These are phyloP conservation scores for Pulveroboletus sp. DNA, from an alignment of 768 basidiomycete species.

Conservation along the genomic window DNA sequence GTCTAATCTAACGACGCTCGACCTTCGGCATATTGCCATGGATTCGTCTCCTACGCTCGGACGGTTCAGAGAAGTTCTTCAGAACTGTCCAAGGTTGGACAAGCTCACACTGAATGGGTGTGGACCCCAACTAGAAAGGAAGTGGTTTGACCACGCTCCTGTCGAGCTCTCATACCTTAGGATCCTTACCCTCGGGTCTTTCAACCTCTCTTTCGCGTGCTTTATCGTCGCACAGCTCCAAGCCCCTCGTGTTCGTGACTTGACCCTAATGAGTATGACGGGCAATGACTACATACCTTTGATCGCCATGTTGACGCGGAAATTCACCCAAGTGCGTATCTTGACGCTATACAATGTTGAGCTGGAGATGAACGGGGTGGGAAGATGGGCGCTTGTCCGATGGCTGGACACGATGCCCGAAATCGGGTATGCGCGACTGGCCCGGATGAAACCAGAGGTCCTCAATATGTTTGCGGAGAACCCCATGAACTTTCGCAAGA, in stretches of 20 bases:
- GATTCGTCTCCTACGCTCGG: constrained; percentile 44
- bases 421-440: constrained; percentile 46
- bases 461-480: constrained; percentile 48
- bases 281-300: constrained; percentile 50
- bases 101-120: constrained; percentile 61
- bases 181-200: constrained; percentile 54
- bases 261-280: constrained; percentile 52
- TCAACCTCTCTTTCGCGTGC: constrained; percentile 43
- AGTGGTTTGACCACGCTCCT: constrained; percentile 31
- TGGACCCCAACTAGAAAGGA: constrained; percentile 41
- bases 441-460: constrained; percentile 38
- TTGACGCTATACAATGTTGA: constrained; percentile 50
- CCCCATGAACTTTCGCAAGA: constrained; percentile 22
- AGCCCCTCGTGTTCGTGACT: constrained; percentile 53
- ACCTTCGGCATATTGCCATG: constrained; percentile 57
- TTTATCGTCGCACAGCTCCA: constrained; percentile 45
- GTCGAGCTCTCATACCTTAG: constrained; percentile 47
- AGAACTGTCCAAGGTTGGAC: constrained; percentile 42
- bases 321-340: constrained; percentile 49
- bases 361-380: constrained; percentile 24
- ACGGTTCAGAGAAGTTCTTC: constrained; percentile 51
- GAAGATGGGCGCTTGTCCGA: constrained; percentile 34
- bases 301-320: constrained; percentile 41
- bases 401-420: constrained; percentile 59
- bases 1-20: constrained; percentile 55